Evolutionary conservation across 1,284 basidiomycete species (phyloP), one percentile per base, ranked within the genome.

Genomic region (Tilletia indica): DNA sequence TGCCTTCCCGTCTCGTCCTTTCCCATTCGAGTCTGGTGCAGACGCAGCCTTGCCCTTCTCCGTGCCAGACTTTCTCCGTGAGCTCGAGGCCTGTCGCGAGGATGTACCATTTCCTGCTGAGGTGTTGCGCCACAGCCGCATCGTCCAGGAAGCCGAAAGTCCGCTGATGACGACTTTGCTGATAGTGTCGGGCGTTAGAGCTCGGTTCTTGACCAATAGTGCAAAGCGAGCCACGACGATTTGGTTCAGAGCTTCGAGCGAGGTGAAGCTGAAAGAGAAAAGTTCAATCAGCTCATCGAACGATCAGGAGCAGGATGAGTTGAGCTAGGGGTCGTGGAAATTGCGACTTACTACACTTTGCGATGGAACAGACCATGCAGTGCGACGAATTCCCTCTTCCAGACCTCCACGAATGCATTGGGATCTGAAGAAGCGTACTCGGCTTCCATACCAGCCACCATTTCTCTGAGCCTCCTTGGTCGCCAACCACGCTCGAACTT

Each of bases 361-460:
- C 68, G 73, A 38, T 76, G 80, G 72, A 79, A 78, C 21, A 81
- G 68, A 42, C 76, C 80, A 58, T 83, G 82, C 31, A 83, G 69
- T 25, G 75, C 72, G 25, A 83, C 71, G n/a, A 79, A 72, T 9
- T 75, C 73, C 34, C 70, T 49, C 38, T 74, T 72, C 76, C 76
- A 81, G 1, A 72, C 68, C 9, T 70, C 69, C 12, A 70, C 67
- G 39, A 70, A 38, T 39, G 70, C 56, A 63, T 73, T 6, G 4
- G 31, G 61, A 21, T 64, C 61, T 1, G 19, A 38, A 38, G 9
- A 4, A 6, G 16, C 36, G 19, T 19, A 64, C 19, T 38, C 11
- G 19, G 31, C 19, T 12, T 64, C 61, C 36, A 56, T 58, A n/a
- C 25, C 21, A 2, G 61, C 68, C 8, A 69, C 54, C 16, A 12